Evolutionary conservation across 345 rosid genomes (phyloP), one percentile per base, ranked within the genome.

Genomic region (Gossypium stocksii): DNA sequence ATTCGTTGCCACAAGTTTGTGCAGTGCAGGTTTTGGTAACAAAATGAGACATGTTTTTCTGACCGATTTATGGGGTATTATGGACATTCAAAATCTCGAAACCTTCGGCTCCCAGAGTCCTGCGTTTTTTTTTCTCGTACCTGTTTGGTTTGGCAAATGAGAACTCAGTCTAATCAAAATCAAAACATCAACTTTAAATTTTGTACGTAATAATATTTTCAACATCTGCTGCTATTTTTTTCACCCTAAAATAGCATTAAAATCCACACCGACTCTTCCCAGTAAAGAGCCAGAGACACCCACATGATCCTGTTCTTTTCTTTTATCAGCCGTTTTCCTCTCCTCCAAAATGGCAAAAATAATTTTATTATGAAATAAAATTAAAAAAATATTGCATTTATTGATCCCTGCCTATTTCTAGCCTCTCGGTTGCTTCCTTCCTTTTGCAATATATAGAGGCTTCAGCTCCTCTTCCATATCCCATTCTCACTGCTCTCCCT

Each of bases 231-330:
- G 38, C 49, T 1, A 11, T 7, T 41, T 34, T 34, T 34, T 5
- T 34, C 41, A 34, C 7, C 41, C 41, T 34, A 5, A 44, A 80
- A 76, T 65, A 56, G 70, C 89, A 86, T 83, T 89, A 83, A 88
- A 3, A 81, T 84, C 86, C 79, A 34, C 94, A 86, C 97, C 93
- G 91, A 89, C 91, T 80, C 81, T 65, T 66, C 70, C 69, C 77
- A 60, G 87, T 76, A 66, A 78, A 78, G 81, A 74, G 86, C 77
- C 88, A 77, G 83, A 11, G 77, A 81, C 80, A 72, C 81, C 85
- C 98, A 86, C 97, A 89, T 91, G 90, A 79, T 81, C 71, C 86
- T 83, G 88, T 79, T 83, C 77, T 77, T 25, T 79, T 82, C 79
- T 52, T 83, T 83, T 69, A 80, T 78, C 82, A 75, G 79, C 86